These are phyloP conservation scores for Planoprotostelium fungivorum DNA, from an alignment of 78 protist genomes.

Conservation along the genomic window DNA sequence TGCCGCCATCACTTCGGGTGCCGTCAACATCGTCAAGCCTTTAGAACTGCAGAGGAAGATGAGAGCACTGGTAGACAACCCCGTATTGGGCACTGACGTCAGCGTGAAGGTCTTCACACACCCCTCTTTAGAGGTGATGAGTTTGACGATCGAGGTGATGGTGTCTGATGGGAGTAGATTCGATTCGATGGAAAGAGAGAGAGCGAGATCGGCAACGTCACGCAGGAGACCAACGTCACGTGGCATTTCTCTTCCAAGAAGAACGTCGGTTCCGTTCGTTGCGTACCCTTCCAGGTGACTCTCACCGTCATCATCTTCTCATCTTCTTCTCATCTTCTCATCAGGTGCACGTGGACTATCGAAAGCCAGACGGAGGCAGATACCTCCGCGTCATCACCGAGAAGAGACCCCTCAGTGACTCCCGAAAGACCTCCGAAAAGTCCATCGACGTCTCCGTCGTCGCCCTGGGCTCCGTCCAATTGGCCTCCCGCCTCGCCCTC, in stretches of 20 bases:
- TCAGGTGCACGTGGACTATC: conserved; percentile 63
- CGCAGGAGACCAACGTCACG: conserved; percentile 24
- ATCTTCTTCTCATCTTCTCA: conserved; percentile 25
- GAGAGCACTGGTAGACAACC: conserved; percentile 14
- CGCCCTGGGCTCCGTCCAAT: background rate
- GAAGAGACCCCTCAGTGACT: background rate
- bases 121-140: conserved; percentile 4
- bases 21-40: conserved; percentile 60
- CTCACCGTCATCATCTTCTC: conserved; percentile 24
- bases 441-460: conserved; percentile 13
- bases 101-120: conserved; percentile 19
- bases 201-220: conserved; percentile 26
- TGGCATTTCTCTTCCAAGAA: background rate
- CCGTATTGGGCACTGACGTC: conserved; percentile 53
- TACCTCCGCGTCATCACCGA: conserved; percentile 55
- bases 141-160: background rate
- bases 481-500: background rate
- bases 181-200: background rate
- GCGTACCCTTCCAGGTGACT: background rate
- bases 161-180: conserved; percentile 4
- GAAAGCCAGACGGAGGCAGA: conserved; percentile 45
- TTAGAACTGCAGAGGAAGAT: conserved; percentile 36
- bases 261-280: background rate
- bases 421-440: conserved; percentile 3
- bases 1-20: conserved; percentile 39